Evolutionary conservation across 1,284 basidiomycete genomes (phyloP).

Genomic region (Sparassis latifolia): DNA sequence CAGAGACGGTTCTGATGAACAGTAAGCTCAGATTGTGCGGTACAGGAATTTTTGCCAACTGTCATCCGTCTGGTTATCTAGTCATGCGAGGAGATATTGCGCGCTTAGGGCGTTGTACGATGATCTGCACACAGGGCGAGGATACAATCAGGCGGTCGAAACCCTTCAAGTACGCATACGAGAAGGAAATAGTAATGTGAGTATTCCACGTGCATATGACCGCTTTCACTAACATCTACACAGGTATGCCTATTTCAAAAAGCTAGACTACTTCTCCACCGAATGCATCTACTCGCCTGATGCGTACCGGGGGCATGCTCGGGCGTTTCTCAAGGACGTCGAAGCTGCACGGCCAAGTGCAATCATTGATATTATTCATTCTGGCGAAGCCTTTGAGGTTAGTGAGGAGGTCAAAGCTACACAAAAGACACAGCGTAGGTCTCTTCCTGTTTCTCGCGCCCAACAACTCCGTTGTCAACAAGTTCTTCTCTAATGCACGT

Average conservation of each 20-base stretch:
- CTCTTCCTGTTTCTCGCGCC: neutral
- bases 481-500: neutral
- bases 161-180: conserved; percentile 98
- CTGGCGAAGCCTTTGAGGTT: conserved; percentile 84
- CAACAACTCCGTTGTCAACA: neutral
- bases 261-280: conserved; percentile 97
- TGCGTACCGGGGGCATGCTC: conserved; percentile 94
- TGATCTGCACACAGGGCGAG: conserved; percentile 89
- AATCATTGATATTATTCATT: conserved; percentile 97
- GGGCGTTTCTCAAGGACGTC: conserved; percentile 91
- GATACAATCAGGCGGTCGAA: conserved; percentile 96
- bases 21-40: conserved; percentile 46
- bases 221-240: conserved; percentile 4
- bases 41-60: no score
- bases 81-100: conserved; percentile 98
- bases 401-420: conserved; percentile 71
- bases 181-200: conserved; percentile 99
- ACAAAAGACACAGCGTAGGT: conserved; percentile 75
- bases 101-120: conserved; percentile 87
- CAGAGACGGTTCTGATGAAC: conserved; percentile 99
- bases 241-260: conserved; percentile 98
- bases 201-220: conserved; percentile 13
- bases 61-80: conserved; percentile 26
- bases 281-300: conserved; percentile 99
- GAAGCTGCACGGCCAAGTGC: conserved; percentile 91